Evolutionary conservation across 305 asterid species (phyloP), one percentile per base, ranked within the genome.

Genomic region (Plantago coronopus): DNA sequence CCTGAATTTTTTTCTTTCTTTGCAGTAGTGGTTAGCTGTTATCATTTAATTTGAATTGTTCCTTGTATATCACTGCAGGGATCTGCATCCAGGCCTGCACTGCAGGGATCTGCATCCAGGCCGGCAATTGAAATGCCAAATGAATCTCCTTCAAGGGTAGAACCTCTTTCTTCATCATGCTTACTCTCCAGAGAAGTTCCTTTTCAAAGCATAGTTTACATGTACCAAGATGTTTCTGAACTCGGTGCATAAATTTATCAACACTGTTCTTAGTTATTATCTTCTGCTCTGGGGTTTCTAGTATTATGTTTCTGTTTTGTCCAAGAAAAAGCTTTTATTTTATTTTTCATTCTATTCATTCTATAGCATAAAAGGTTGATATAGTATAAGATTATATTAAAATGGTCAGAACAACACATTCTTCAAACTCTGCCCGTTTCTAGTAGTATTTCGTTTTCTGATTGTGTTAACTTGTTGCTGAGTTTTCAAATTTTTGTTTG

Each of bases 141-240:
- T 57, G 63, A 46, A 50, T 72, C 87, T 78, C 89, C 95, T 61
- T 58, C 82, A 64, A 79, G 83, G 98, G 96, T 91, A 83, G 75
- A 66, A 59, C 48, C 18, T 54, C 19, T 55, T 48, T 48, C 69
- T 37, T 48, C 19, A 61, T 16, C 53, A 14, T 42, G 25, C 49
- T 57, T 46, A 64, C 66, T 58, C 61, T 37, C 64, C 20, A 29
- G 20, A 60, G 47, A 57, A 63, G 37, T 59, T 38, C 20, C 23
- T 48, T 27, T 19, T 27, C n/a, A 49, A n/a, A 12, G n/a, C 59
- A 15, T 22, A 7, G 16, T 57, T 12, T 3, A 19, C 18, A 17
- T 55, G 25, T 1, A 21, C 13, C 4, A n/a, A 3, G 55, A 18
- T 9, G 13, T 49, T 49, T 49, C 34, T 48, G 23, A 48, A 17